Evolutionary conservation across 345 rosid genomes (phyloP), one percentile per base, ranked within the genome.

Genomic region (Gossypium bickii): DNA sequence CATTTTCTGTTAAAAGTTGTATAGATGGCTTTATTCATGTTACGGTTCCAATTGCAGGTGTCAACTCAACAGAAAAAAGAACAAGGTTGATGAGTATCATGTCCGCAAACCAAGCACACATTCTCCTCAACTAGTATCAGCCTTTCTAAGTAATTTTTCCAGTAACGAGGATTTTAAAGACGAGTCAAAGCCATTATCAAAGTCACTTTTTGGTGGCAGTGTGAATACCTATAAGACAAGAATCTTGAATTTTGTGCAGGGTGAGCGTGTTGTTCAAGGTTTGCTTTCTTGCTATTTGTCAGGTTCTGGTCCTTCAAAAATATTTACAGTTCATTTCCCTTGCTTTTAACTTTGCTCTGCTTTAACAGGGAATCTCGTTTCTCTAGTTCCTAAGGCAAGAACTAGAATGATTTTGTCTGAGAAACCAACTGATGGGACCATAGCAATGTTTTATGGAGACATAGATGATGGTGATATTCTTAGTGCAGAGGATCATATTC

Each of bases 401-500:
- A 80, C 87, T 78, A 88, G 80, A 76, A 78, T 95, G 89, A 82
- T 90, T 22, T 73, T 95, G 93, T 86, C 86, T 71, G 92, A 93
- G 88, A 95, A 90, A 85, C 85, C 88, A 71, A 82, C 79, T 29
- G 93, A 91, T 82, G 96, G 97, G 77, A 90, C 97, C 38, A 87
- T 95, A 64, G 94, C 92, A 72, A 80, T 95, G 87, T 83, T 79
- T 78, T 89, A 85, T 84, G 99, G 94, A 76, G 98, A 95, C 73
- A 34, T 84, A 70, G 94, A 89, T 41, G 97, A 93, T 67, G 82
- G 78, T 49, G 93, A 93, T 78, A 38, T 85, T 84, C 89, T 85
- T 55, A 80, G 85, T 18, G 85, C 78, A 15, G 99, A 93, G 86
- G 97, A 95, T 63, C 57, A 79, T 84, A 89, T 92, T 75, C 87